Percentiles rank a stretch among this genome's conserved stretches.
Conservation (phyloP, 257 asterid species). For the Nicotiana benthamiana region DNA sequence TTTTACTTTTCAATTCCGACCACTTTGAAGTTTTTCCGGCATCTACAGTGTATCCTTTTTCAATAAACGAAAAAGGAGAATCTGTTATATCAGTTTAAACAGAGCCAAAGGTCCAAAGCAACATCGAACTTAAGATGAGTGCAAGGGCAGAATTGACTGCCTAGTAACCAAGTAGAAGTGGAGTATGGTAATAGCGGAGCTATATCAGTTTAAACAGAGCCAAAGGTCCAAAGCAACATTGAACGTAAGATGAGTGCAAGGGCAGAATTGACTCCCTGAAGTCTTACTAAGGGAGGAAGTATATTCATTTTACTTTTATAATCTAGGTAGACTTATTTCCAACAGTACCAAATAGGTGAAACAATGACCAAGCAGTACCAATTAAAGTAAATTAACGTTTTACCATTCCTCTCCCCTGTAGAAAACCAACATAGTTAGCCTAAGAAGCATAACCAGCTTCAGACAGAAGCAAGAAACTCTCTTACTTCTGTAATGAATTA, state of each 20-base stretch:
- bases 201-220: no score
- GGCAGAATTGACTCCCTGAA: no score
- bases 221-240: no score
- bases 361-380: background rate
- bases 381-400: background rate
- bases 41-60: background rate
- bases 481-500: background rate
- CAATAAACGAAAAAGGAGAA: background rate
- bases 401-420: background rate
- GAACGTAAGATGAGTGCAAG: no score
- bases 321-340: background rate
- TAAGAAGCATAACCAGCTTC: slow-evolving; percentile 1
- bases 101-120: background rate
- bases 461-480: background rate
- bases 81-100: background rate
- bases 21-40: no score
- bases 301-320: background rate
- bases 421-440: background rate
- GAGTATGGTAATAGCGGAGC: background rate
- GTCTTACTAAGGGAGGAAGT: background rate
- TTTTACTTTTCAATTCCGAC: no score
- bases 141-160: background rate
- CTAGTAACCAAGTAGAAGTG: background rate
- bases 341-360: background rate
- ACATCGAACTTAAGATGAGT: background rate